Percentiles rank a stretch among this genome's conserved stretches.
phyloP scores from a whole-genome alignment of 1,139 yeast genomes.

The Taphrina wiesneri region DNA sequence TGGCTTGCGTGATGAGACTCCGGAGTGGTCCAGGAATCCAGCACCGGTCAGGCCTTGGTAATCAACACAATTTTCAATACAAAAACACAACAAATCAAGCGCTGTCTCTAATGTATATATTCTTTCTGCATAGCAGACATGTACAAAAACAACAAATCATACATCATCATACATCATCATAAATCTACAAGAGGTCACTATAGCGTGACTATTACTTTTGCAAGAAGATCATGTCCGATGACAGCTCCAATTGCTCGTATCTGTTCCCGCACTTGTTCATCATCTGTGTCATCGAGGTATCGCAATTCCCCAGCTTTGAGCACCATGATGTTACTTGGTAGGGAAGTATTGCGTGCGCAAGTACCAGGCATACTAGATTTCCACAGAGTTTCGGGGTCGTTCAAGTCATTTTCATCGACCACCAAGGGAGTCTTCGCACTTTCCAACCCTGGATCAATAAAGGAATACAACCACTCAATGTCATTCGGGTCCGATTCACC shows the following conservation, averaged over 20 bases:
- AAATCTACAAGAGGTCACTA: neutral
- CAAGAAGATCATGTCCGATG: neutral
- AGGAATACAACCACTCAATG: neutral
- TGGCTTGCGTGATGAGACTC: slow-evolving; percentile 5
- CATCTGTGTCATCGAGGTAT: neutral
- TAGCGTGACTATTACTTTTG: neutral
- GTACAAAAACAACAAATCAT: neutral
- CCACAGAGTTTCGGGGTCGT: neutral
- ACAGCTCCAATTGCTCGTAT: neutral
- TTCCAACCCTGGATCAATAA: neutral
- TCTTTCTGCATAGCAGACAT: neutral
- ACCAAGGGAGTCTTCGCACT: neutral
- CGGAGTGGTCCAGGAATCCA: slow-evolving; percentile 13
- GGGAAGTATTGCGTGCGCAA: neutral
- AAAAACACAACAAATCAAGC: too few relatives aligned
- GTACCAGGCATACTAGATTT: neutral
- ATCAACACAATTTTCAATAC: neutral
- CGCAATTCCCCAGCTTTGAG: neutral
- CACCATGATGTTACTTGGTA: neutral
- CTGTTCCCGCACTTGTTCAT: neutral
- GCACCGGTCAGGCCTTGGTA: neutral
- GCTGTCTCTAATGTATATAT: neutral
- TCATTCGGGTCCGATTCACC: neutral
- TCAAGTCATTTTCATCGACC: neutral
- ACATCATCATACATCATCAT: neutral